Evolutionary conservation across 148 eudicot species (phyloP).

Genomic region (Rhododendron williamsianum): DNA sequence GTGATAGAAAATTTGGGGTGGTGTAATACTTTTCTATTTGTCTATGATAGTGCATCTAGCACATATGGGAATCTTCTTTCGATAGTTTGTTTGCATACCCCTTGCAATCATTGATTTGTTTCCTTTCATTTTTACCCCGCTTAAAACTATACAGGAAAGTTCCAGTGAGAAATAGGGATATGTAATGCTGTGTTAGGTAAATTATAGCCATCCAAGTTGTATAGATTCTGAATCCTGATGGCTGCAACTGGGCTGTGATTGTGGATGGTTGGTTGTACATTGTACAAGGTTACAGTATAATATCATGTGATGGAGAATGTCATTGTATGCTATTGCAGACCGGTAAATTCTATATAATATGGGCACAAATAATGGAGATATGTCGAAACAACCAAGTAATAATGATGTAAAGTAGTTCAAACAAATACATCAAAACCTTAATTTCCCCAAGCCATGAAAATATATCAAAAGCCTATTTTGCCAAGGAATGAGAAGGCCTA

Average conservation of each 20-base stretch:
- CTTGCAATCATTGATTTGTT: conserved; percentile 2
- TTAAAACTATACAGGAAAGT: not conserved
- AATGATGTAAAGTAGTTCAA: not conserved
- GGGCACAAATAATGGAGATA: no score
- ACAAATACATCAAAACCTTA: not conserved
- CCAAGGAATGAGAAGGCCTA: not conserved
- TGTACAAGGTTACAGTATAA: not conserved
- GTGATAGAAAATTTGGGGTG: not conserved
- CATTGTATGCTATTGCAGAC: not conserved
- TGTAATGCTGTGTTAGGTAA: not conserved
- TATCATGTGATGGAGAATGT: not conserved
- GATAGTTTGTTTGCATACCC: conserved; percentile 1
- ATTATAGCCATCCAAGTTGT: not conserved
- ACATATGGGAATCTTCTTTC: not conserved
- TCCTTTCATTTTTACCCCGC: not conserved
- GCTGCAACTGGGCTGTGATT: not conserved
- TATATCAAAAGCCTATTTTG: not conserved
- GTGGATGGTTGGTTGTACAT: not conserved
- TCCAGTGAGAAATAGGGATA: not conserved
- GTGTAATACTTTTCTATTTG: not conserved
- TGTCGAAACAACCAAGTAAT: not conserved
- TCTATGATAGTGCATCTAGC: not conserved
- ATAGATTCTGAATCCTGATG: not conserved
- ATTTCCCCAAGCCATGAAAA: not conserved
- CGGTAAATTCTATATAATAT: not conserved